These are phyloP conservation scores for Solanum sejunctum DNA, from an alignment of 257 asterid species.

Conservation along the genomic window DNA sequence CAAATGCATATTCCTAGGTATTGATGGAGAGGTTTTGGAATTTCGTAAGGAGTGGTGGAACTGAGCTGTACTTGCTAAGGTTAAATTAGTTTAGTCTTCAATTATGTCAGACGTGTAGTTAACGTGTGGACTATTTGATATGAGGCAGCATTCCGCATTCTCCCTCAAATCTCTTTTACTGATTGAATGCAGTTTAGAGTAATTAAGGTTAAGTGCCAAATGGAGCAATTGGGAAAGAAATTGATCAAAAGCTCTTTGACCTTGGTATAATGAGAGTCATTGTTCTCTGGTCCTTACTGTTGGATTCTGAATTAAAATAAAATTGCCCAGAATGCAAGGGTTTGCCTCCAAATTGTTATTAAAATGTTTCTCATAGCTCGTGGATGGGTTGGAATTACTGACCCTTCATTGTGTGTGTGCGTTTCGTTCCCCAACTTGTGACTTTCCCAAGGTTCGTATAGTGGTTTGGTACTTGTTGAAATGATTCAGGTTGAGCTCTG, in stretches of 20 bases:
- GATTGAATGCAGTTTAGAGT: background rate
- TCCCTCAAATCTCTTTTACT: background rate
- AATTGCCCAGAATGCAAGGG: background rate
- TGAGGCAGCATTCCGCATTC: background rate
- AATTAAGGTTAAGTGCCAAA: background rate
- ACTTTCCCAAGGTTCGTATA: background rate
- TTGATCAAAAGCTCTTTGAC: background rate
- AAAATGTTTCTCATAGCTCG: background rate
- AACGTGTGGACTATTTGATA: background rate
- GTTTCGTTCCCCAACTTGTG: background rate
- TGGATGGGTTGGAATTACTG: too few species aligned
- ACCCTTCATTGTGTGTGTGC: background rate
- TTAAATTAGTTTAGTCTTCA: background rate
- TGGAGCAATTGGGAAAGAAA: background rate
- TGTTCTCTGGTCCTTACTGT: background rate
- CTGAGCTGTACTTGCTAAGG: background rate
- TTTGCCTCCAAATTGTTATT: background rate
- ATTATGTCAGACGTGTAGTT: background rate
- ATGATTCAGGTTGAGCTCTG: background rate
- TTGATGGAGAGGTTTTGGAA: background rate
- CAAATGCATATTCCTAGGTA: background rate
- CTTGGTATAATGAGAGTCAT: background rate
- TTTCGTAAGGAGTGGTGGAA: background rate
- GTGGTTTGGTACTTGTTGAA: background rate
- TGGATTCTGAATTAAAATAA: background rate